phyloP scores from a whole-genome alignment of 345 rosid species.

The Eucalyptus dawsonii region DNA sequence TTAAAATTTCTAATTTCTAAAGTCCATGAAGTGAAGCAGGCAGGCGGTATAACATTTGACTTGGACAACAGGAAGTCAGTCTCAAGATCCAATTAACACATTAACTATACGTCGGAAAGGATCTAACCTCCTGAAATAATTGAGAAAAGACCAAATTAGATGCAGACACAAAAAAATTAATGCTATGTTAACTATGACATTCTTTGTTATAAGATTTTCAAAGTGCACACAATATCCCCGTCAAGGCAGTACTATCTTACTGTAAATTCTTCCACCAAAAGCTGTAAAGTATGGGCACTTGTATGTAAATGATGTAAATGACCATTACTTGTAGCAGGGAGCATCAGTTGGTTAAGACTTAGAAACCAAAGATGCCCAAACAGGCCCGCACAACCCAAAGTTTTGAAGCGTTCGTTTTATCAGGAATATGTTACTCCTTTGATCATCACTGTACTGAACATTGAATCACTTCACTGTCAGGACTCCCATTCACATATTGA shows the following conservation, averaged over 20 bases:
- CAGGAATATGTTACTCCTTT: background rate
- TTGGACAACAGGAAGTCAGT: background rate
- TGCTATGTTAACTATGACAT: background rate
- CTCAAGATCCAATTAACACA: background rate
- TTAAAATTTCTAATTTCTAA: background rate
- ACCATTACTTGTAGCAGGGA: background rate
- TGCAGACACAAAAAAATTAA: background rate
- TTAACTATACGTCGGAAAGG: background rate
- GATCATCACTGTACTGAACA: background rate
- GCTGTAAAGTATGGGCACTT: background rate
- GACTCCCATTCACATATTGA: background rate
- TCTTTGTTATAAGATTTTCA: background rate
- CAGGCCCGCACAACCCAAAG: background rate
- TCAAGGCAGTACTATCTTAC: background rate
- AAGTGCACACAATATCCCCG: background rate
- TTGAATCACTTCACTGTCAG: background rate
- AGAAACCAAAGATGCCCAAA: background rate
- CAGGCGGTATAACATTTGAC: background rate
- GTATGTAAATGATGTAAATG: background rate
- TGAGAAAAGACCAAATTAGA: background rate
- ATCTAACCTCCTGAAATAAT: background rate
- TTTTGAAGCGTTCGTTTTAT: background rate
- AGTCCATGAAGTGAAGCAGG: background rate
- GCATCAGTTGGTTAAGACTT: background rate
- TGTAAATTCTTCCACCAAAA: background rate